Evolutionary conservation across 2,329 filamentous ascomycete species (phyloP), one percentile per base, ranked within the genome.

Genomic region (Delphinella strobiligena): DNA sequence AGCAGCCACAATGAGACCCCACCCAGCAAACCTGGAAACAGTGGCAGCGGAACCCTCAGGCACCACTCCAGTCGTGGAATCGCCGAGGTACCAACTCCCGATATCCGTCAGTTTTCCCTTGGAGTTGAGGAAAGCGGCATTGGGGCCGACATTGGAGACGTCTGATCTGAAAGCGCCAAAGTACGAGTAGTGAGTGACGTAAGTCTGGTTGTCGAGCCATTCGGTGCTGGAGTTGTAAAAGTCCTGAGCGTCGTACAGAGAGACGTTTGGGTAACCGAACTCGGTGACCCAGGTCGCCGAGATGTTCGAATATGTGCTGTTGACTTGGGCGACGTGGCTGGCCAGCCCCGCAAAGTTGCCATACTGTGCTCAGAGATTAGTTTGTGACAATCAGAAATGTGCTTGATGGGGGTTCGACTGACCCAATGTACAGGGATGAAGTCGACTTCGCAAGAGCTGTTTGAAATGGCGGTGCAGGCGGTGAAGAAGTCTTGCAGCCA

Each of bases 171-270:
- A 89, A 7, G 79, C 71, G 34, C 82, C 83, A 51, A 87, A 91
- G 58, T 81, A 82, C 0, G 78, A 77, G 56, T 89, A 89, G 19
- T 74, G 72, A 2, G 69, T 74, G n/a, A 87, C 67, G 40, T 71
- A 77, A 12, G 59, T 61, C 36, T 31, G 16, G 12, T 31, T 24
- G 31, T 31, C 17, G 45, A 89, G 72, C 56, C 77, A 85, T 55
- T 89, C 82, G 45, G 89, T 73, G 2, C 72, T 77, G 50, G 66
- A 66, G 51, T 86, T 85, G 63, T 75, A 87, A 54, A 83, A 86
- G 0, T 54, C 48, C 54, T 85, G 72, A 0, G 78, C 79, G 0
- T 66, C 59, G 1, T 55, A 43, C 12, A 85, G 66, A 19, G 69
- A 62, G 49, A 73, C 66, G 45, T 79, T 59, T 40, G 63, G 56